These are phyloP conservation scores for Trichomonas vaginalis DNA, from an alignment of 208 protist genomes.

Conservation along the genomic window DNA sequence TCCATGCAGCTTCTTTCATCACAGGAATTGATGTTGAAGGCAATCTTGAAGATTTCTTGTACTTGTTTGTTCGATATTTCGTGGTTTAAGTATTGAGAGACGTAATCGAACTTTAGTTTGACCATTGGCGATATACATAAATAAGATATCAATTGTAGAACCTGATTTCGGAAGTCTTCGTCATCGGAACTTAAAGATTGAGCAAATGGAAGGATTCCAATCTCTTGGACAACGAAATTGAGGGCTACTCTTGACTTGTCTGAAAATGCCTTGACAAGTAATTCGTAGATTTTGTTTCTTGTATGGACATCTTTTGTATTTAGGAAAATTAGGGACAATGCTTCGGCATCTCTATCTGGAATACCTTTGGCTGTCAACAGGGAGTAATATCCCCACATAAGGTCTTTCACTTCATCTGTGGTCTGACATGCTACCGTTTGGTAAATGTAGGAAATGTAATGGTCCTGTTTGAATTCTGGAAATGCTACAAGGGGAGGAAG, in stretches of 20 bases:
- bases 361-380: background rate
- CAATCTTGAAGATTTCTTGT: background rate
- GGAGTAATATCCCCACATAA: background rate
- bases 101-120: background rate
- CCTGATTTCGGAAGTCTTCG: background rate
- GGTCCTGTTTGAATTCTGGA: background rate
- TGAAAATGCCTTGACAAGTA: background rate
- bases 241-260: background rate
- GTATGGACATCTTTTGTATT: background rate
- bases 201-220: background rate
- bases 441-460: background rate
- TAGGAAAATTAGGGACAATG: background rate
- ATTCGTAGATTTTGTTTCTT: background rate
- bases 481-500: background rate
- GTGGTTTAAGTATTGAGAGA: background rate
- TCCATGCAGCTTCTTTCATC: background rate
- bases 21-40: background rate
- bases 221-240: background rate
- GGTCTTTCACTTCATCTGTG: background rate
- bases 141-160: background rate
- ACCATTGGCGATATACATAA: background rate
- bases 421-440: background rate
- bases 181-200: background rate
- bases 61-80: background rate
- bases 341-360: background rate